Conservation (phyloP, 768 basidiomycete genomes). For the Pleurotus sapidus region DNA sequence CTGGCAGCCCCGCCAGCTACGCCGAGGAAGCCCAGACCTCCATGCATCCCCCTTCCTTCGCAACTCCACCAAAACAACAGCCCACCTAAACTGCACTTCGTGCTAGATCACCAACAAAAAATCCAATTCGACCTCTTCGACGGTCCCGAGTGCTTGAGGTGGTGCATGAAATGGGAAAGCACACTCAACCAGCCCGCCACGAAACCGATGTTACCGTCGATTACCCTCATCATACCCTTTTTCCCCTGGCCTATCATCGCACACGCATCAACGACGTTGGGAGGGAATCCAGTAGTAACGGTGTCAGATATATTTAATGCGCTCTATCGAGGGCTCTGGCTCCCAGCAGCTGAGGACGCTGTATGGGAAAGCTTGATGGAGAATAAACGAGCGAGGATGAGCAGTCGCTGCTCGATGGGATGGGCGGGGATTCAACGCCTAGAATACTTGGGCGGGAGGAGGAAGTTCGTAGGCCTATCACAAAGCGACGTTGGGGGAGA, state of each 20-base stretch:
- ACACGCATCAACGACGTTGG: not conserved
- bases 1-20: too few species aligned
- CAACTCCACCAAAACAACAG: not conserved
- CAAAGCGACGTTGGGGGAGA: not conserved
- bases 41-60: not conserved
- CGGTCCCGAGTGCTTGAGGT: too few species aligned
- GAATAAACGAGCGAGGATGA: not conserved
- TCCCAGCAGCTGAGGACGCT: not conserved
- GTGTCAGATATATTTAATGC: not conserved
- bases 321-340: not conserved
- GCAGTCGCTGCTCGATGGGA: not conserved
- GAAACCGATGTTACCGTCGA: not conserved
- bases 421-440: not conserved
- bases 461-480: not conserved
- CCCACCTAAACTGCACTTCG: too few species aligned
- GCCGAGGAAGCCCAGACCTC: too few species aligned
- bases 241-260: not conserved
- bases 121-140: too few species aligned
- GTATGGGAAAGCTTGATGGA: not conserved
- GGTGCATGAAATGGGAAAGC: not conserved
- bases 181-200: not conserved
- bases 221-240: not conserved
- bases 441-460: not conserved
- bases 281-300: not conserved
- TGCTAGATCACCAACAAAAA: too few species aligned